A percentile compares a stretch with the other conserved stretches of the same genome.
These are phyloP conservation scores for Coelastrella sp. DNA, from an alignment of 139 green algal species.

Conservation along the genomic window DNA sequence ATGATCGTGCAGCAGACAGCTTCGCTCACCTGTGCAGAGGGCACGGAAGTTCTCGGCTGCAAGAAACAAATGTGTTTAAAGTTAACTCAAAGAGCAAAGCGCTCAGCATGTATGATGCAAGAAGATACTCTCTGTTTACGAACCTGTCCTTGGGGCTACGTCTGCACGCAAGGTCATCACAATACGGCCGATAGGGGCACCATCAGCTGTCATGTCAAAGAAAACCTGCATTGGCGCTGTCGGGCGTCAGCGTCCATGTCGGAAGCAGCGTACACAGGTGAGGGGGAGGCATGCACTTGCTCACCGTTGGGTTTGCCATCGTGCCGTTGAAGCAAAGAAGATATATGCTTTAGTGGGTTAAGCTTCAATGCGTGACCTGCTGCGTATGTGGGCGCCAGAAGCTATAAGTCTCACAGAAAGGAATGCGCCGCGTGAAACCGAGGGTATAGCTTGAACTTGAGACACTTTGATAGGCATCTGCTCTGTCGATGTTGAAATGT, in stretches of 20 bases:
- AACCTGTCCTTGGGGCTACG: constrained; percentile 79
- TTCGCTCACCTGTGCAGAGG: constrained; percentile 84
- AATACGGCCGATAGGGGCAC: constrained; percentile 80
- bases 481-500: no score
- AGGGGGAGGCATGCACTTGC: background rate
- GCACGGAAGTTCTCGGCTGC: constrained; percentile 91
- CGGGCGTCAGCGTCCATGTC: background rate
- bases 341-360: background rate
- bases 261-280: no score
- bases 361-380: no score
- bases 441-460: no score
- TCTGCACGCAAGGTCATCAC: constrained; percentile 80
- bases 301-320: background rate
- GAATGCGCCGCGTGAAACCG: no score
- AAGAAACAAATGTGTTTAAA: background rate
- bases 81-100: background rate
- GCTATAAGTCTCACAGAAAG: no score
- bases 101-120: background rate
- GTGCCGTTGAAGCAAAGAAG: background rate
- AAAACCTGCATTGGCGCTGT: constrained; percentile 66
- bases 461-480: no score
- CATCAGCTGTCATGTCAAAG: constrained; percentile 88
- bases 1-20: background rate
- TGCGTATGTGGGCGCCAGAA: no score
- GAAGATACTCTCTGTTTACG: background rate